These are phyloP conservation scores for Cardamine occulta DNA, from an alignment of 345 rosid genomes.

Conservation along the genomic window DNA sequence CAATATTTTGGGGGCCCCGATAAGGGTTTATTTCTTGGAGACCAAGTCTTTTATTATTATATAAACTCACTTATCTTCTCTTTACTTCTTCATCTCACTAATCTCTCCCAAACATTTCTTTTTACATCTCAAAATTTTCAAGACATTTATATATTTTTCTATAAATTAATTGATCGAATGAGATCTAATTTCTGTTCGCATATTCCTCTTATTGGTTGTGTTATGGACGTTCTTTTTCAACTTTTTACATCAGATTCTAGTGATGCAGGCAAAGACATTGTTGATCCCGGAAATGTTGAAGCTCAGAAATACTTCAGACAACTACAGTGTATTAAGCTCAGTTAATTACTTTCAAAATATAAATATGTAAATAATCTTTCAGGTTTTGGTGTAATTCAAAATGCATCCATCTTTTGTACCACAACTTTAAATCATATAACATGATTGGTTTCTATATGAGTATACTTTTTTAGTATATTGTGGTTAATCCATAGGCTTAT, in stretches of 20 bases:
- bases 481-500: not conserved
- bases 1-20: not conserved
- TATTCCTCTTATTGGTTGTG: conserved; percentile 37
- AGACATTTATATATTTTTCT: not conserved
- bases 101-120: not conserved
- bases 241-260: conserved; percentile 13
- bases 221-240: conserved; percentile 14
- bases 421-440: not conserved
- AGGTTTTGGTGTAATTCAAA: not conserved
- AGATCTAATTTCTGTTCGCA: conserved; percentile 6
- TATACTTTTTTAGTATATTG: not conserved
- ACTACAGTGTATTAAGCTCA: conserved; percentile 22
- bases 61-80: not conserved
- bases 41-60: conserved; percentile 21
- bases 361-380: not conserved
- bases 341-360: conserved; percentile 1
- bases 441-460: not conserved
- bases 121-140: conserved; percentile 13
- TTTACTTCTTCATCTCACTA: conserved; percentile 14
- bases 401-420: not conserved
- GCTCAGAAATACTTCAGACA: conserved; percentile 37
- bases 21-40: conserved; percentile 1
- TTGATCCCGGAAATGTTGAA: conserved; percentile 1
- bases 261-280: not conserved
- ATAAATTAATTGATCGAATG: conserved; percentile 10